A percentile compares a stretch with the other conserved stretches of the same genome.
Evolutionary conservation across 805 yeast genomes (phyloP).

Genomic region (Teunomyces kruisii): DNA sequence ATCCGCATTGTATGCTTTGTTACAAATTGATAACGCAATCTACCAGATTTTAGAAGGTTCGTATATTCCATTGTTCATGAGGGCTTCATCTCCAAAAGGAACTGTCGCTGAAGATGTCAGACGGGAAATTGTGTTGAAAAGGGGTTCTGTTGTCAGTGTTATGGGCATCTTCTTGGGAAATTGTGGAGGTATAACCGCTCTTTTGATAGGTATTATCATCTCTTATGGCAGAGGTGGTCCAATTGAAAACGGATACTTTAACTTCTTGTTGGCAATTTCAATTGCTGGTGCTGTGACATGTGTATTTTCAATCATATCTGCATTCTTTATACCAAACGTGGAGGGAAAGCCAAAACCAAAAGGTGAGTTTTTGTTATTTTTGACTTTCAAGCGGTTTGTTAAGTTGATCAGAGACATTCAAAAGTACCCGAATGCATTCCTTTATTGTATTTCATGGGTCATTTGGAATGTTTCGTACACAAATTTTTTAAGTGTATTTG

Average conservation of each 20-base stretch:
- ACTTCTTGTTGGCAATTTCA: constrained; percentile 38
- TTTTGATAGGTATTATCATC: constrained; percentile 38
- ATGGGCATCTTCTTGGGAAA: constrained; percentile 37
- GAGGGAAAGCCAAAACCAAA: constrained; percentile 25
- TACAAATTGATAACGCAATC: constrained; percentile 26
- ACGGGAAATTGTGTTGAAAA: constrained; percentile 21
- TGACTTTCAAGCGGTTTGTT: constrained; percentile 26
- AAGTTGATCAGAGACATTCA: constrained; percentile 21
- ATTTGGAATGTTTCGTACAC: constrained; percentile 39
- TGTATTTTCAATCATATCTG: constrained; percentile 21
- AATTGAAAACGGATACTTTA: constrained; percentile 25
- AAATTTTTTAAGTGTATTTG: constrained; percentile 36
- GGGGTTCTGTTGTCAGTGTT: constrained; percentile 37
- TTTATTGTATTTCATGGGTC: constrained; percentile 40
- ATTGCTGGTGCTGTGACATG: constrained; percentile 38
- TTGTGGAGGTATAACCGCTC: constrained; percentile 37
- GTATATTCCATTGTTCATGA: constrained; percentile 41
- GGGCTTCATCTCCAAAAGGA: constrained; percentile 21
- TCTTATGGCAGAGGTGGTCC: constrained; percentile 26
- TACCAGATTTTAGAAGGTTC: constrained; percentile 41
- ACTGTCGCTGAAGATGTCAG: constrained; percentile 22
- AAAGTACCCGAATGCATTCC: constrained; percentile 33
- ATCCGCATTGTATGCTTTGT: constrained; percentile 31
- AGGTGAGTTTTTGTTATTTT: constrained; percentile 21
- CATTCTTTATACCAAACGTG: constrained; percentile 30